phyloP scores from a whole-genome alignment of 2,329 filamentous ascomycete genomes.

The Exserohilum rostratum region DNA sequence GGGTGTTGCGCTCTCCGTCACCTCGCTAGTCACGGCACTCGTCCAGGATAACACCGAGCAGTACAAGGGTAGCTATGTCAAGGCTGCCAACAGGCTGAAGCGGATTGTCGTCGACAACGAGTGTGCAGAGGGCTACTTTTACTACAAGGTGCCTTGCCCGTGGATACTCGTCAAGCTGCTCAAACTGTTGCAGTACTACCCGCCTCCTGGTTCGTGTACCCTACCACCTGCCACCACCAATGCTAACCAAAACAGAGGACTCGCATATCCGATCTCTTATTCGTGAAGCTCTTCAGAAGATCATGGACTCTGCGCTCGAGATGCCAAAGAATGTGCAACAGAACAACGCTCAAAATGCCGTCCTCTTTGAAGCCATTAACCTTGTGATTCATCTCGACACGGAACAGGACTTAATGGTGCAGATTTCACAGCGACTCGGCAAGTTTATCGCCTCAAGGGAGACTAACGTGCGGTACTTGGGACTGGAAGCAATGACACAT shows the following conservation, averaged over 20 bases:
- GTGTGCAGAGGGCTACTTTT: conserved; percentile 88
- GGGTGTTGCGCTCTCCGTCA: conserved; percentile 92
- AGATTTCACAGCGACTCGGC: conserved; percentile 87
- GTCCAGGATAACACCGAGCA: conserved; percentile 93
- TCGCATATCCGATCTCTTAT: conserved; percentile 91
- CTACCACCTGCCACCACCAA: conserved; percentile 7
- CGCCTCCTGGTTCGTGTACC: conserved; percentile 73
- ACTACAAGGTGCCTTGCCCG: conserved; percentile 99
- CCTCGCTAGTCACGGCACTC: conserved; percentile 91
- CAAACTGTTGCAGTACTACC: conserved; percentile 91
- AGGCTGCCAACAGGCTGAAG: conserved; percentile 88
- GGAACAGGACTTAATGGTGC: conserved; percentile 91
- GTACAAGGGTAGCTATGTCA: conserved; percentile 92
- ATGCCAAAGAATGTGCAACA: conserved; percentile 98
- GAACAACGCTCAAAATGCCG: conserved; percentile 98
- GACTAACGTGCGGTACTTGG: conserved; percentile 95
- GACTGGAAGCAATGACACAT: conserved; percentile 97
- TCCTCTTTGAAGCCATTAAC: conserved; percentile 98
- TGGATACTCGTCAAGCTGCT: conserved; percentile 98
- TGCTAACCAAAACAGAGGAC: conserved; percentile 68
- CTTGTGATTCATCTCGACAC: conserved; percentile 97
- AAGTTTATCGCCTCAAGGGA: conserved; percentile 97
- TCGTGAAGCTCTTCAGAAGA: conserved; percentile 86
- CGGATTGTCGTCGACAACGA: conserved; percentile 90
- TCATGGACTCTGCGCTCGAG: conserved; percentile 89